Conservation (phyloP, 257 asterid species). For the Solanum sejunctum region DNA sequence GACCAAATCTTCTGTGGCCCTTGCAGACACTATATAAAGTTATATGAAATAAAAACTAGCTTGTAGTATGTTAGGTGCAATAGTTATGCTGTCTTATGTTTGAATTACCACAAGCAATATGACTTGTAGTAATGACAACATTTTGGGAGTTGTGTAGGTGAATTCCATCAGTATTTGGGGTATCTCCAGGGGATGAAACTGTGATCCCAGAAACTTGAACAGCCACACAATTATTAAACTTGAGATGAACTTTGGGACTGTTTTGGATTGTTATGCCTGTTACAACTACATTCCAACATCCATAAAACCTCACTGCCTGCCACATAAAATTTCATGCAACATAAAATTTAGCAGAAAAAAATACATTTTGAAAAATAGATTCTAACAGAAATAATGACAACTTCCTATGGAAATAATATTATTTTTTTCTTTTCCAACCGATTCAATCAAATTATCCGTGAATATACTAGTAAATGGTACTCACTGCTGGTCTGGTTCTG, state of each 20-base stretch:
- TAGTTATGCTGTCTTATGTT: too few relatives aligned
- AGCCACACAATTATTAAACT: slow-evolving; percentile 25
- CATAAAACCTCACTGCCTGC: slow-evolving; percentile 42
- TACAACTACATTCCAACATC: slow-evolving; percentile 20
- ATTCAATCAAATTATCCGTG: not conserved
- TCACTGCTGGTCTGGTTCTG: slow-evolving; percentile 38
- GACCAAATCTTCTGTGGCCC: not conserved
- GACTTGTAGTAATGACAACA: slow-evolving; percentile 18
- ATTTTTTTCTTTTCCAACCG: not conserved
- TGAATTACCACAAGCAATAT: slow-evolving; percentile 33
- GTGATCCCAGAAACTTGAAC: slow-evolving; percentile 27
- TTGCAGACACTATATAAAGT: too few relatives aligned
- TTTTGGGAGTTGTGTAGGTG: slow-evolving; percentile 35
- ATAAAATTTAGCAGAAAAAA: not conserved
- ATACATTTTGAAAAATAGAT: not conserved
- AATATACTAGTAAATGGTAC: not conserved
- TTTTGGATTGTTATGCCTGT: slow-evolving; percentile 35
- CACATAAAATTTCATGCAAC: not conserved
- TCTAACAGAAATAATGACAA: not conserved
- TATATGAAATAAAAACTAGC: too few relatives aligned
- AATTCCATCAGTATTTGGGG: slow-evolving; percentile 61
- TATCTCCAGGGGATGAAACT: slow-evolving; percentile 35
- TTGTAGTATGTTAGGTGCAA: too few relatives aligned
- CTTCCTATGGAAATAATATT: not conserved
- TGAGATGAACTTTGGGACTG: slow-evolving; percentile 39